A percentile compares a stretch with the other conserved stretches of the same genome.
Evolutionary conservation across 2,329 filamentous ascomycete species (phyloP).

Genomic region (Neodidymelliopsis sp.): DNA sequence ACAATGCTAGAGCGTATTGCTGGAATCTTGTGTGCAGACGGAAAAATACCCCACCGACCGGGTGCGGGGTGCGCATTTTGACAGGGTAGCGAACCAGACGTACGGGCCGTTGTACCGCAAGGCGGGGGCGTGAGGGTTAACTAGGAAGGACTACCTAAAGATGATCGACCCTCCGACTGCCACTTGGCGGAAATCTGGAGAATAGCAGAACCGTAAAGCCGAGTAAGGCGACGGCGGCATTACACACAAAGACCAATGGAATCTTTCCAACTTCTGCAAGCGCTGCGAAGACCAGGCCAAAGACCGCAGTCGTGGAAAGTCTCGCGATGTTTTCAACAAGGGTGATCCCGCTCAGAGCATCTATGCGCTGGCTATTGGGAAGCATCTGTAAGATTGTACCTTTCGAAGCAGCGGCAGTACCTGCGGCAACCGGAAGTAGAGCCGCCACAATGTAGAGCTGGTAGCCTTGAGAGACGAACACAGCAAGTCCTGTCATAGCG

Average conservation of each 20-base stretch:
- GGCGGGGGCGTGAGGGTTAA: conserved; percentile 3
- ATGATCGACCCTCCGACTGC: conserved; percentile 34
- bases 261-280: conserved; percentile 67
- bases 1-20: background rate
- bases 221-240: conserved; percentile 65
- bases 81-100: background rate
- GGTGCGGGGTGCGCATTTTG: conserved; percentile 21
- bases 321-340: conserved; percentile 74
- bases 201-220: conserved; percentile 57
- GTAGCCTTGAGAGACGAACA: conserved; percentile 69
- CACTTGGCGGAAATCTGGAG: conserved; percentile 55
- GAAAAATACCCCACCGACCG: conserved; percentile 20
- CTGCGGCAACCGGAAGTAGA: conserved; percentile 72
- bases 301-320: conserved; percentile 68
- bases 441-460: conserved; percentile 73
- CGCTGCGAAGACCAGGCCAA: conserved; percentile 71
- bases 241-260: conserved; percentile 71
- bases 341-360: conserved; percentile 73
- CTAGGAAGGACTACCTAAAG: conserved; percentile 11
- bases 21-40: conserved; percentile 12
- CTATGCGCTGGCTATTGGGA: conserved; percentile 65
- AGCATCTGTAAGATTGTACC: conserved; percentile 78
- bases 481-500: conserved; percentile 67
- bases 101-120: conserved; percentile 6
- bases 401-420: conserved; percentile 73